phyloP scores from a whole-genome alignment of 225 moss, liverwort and hornwort species.

The Bryum argenteum region DNA sequence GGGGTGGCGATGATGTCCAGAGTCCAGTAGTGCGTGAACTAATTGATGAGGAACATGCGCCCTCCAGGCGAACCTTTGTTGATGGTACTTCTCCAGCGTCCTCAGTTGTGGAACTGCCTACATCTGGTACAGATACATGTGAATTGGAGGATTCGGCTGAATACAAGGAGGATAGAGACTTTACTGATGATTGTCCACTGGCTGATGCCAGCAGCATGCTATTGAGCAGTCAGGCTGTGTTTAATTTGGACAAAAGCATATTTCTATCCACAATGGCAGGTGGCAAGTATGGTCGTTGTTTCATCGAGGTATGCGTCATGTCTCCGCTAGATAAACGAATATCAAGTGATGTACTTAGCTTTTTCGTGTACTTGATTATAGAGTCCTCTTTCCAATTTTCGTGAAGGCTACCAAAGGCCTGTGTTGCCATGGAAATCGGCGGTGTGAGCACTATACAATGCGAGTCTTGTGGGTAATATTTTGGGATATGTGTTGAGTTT shows the following conservation, averaged over 20 bases:
- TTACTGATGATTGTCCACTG: background rate
- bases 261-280: constrained; percentile 38
- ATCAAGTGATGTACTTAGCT: background rate
- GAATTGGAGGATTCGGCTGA: constrained; percentile 2
- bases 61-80: background rate
- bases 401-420: background rate
- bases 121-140: background rate
- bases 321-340: background rate
- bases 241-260: constrained; percentile 31
- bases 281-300: constrained; percentile 71
- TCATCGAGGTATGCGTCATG: constrained; percentile 64
- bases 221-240: constrained; percentile 23
- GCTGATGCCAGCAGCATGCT: constrained; percentile 9
- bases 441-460: background rate
- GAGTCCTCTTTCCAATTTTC: background rate
- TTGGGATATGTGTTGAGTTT: background rate
- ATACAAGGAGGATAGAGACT: background rate
- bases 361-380: background rate
- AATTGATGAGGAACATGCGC: background rate
- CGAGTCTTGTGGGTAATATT: background rate
- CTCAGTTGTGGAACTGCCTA: background rate
- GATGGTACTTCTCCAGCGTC: background rate
- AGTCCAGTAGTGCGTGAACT: background rate
- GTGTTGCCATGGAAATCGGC: background rate
- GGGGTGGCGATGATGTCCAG: background rate